phyloP scores from a whole-genome alignment of 164 flowering plant species.

The Magnolia kwangsiensis region DNA sequence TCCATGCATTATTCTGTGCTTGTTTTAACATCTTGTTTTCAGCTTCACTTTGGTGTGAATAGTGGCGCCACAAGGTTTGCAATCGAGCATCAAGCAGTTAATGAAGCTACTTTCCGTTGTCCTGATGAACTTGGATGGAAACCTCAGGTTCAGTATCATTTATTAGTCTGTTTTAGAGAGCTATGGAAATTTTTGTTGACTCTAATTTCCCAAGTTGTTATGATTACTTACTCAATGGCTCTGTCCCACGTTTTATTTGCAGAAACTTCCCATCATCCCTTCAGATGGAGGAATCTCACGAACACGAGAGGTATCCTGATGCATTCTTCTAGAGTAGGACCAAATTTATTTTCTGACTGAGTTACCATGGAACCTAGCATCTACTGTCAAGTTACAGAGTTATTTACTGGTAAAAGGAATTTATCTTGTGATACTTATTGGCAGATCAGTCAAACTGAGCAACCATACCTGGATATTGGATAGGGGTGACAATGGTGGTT shows the following conservation, averaged over 20 bases:
- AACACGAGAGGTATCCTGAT: slow-evolving; percentile 52
- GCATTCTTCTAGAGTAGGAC: background rate
- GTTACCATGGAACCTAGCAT: background rate
- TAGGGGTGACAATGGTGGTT: no score
- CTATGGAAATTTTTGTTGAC: background rate
- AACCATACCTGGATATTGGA: no score
- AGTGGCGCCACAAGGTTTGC: slow-evolving; percentile 93
- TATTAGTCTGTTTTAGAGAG: background rate
- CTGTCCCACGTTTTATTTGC: slow-evolving; percentile 16
- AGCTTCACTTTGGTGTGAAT: slow-evolving; percentile 95
- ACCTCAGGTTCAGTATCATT: slow-evolving; percentile 51
- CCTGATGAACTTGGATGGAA: slow-evolving; percentile 98
- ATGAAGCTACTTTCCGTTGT: slow-evolving; percentile 96
- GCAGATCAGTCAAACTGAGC: background rate
- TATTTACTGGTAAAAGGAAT: background rate
- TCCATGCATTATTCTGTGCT: background rate
- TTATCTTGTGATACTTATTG: background rate
- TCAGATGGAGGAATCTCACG: slow-evolving; percentile 72
- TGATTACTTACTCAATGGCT: background rate
- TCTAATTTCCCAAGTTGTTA: background rate
- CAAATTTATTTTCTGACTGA: background rate
- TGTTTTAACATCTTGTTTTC: slow-evolving; percentile 19
- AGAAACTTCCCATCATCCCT: slow-evolving; percentile 81
- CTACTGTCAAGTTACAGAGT: background rate
- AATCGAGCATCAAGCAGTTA: slow-evolving; percentile 80